Evolutionary conservation across 805 yeast species (phyloP), one percentile per base, ranked within the genome.

Genomic region (Saccharomycopsis vini): DNA sequence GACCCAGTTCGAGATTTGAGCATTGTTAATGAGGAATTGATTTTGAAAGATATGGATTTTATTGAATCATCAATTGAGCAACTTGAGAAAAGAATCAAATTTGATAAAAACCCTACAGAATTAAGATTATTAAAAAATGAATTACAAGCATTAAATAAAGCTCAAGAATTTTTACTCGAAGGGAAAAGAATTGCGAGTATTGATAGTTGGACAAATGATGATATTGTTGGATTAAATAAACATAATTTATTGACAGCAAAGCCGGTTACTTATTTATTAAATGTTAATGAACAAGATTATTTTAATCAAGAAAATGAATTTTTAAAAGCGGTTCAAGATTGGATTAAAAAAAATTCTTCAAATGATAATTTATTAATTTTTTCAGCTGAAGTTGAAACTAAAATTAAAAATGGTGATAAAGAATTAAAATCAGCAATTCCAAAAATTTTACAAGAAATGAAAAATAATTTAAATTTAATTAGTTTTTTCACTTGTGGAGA

Each of bases 401-500:
- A 57, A 35, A 45, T 58, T 18, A 69, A 63, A 39, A 41, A 49
- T 12, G 50, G 46, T 2, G 56, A 56, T 2, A 39, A 41, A 13
- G 47, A 31, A 9, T 22, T 39, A 13, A 39, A 45, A n/a, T 44
- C 46, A 31, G 77, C 79, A 7, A 64, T 85, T 40, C 81, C 86
- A n/a, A 62, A 63, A 40, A 75, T 82, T 36, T 79, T 86, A 32
- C 59, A 64, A 15, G 68, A 73, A 46, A 81, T 87, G 83, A 73
- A 94, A 58, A 61, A 67, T 46, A 72, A 76, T 46, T 67, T 88
- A 46, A 75, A 79, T 42, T 67, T 88, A 58, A 83, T 86, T 19
- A 82, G 94, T 33, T 88, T 75, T 61, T 88, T 81, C 64, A 88
- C 97, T 0, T 84, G 94, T 58, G 96, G 96, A 23, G 79, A 79